Percentiles rank a stretch among this genome's conserved stretches.
Evolutionary conservation across 352 stramenopile species (phyloP).

Genomic region (Pythium aquatile): DNA sequence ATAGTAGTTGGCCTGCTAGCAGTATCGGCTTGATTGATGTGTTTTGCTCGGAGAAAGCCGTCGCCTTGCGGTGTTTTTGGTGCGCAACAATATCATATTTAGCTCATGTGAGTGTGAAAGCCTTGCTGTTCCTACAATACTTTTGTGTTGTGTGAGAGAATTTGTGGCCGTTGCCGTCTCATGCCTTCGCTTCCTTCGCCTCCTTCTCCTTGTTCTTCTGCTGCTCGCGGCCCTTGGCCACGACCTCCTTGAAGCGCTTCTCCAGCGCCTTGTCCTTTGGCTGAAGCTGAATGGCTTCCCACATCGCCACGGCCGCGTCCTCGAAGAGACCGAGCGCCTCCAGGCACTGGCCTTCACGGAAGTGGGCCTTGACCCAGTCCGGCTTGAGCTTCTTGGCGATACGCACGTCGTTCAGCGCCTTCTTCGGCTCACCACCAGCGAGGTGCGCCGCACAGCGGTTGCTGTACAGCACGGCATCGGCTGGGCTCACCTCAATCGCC

Average conservation of each 20-base stretch:
- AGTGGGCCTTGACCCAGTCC: conserved; percentile 80
- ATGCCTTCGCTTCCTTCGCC: conserved; percentile 18
- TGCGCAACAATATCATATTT: conserved; percentile 4
- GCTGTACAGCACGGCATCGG: conserved; percentile 70
- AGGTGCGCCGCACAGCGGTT: conserved; percentile 79
- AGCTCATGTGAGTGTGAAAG: not conserved
- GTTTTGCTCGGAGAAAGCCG: no score
- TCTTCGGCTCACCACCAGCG: conserved; percentile 52
- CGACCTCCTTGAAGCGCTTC: conserved; percentile 80
- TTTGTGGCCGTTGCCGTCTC: conserved; percentile 5
- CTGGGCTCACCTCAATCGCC: conserved; percentile 55
- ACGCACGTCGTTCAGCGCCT: conserved; percentile 74
- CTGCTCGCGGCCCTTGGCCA: conserved; percentile 62
- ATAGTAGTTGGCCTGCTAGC: not conserved
- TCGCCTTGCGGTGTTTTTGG: not conserved
- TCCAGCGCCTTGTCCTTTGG: conserved; percentile 73
- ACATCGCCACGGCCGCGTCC: conserved; percentile 72
- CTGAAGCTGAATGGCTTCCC: conserved; percentile 69
- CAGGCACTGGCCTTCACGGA: conserved; percentile 82
- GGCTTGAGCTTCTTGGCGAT: conserved; percentile 80
- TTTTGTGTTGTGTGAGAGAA: not conserved
- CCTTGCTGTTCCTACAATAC: conserved; percentile 1
- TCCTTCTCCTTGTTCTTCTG: conserved; percentile 41
- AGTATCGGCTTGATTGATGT: not conserved
- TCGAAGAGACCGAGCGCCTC: conserved; percentile 72